These are phyloP conservation scores for Adenanthera pavonina DNA, from an alignment of 306 rosid genomes.

Conservation along the genomic window DNA sequence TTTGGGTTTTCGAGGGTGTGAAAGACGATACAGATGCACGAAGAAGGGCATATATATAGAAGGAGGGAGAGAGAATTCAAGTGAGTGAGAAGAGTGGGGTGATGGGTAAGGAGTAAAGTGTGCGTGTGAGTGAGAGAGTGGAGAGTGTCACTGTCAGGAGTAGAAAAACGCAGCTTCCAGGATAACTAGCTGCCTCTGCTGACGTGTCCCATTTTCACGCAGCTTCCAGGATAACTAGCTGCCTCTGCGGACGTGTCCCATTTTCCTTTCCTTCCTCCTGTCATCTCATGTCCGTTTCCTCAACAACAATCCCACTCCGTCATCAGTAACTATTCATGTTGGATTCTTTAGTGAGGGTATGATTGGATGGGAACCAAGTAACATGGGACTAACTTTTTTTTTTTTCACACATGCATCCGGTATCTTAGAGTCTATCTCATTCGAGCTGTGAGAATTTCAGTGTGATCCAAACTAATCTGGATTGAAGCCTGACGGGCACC, in stretches of 20 bases:
- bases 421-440: too few species aligned
- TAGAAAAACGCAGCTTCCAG: constrained; percentile 36
- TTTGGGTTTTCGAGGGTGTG: too few species aligned
- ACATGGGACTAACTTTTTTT: too few species aligned
- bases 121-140: constrained; percentile 10
- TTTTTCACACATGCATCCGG: too few species aligned
- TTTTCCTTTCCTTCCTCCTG: not conserved
- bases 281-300: not conserved
- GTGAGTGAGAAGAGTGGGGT: not conserved
- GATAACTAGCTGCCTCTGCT: constrained; percentile 40
- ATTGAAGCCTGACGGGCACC: too few species aligned
- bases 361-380: too few species aligned
- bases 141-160: constrained; percentile 44
- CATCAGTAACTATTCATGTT: not conserved
- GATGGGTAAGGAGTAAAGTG: not conserved
- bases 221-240: constrained; percentile 48
- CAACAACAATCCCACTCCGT: constrained; percentile 44
- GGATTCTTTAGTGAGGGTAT: not conserved
- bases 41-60: constrained; percentile 43
- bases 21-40: not conserved
- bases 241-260: constrained; percentile 17
- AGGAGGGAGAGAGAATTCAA: not conserved
- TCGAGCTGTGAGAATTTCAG: too few species aligned
- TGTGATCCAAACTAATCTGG: too few species aligned
- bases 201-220: constrained; percentile 18